A percentile compares a stretch with the other conserved stretches of the same genome.
Conservation (phyloP, 441 rosid species). For the Gossypium davidsonii region DNA sequence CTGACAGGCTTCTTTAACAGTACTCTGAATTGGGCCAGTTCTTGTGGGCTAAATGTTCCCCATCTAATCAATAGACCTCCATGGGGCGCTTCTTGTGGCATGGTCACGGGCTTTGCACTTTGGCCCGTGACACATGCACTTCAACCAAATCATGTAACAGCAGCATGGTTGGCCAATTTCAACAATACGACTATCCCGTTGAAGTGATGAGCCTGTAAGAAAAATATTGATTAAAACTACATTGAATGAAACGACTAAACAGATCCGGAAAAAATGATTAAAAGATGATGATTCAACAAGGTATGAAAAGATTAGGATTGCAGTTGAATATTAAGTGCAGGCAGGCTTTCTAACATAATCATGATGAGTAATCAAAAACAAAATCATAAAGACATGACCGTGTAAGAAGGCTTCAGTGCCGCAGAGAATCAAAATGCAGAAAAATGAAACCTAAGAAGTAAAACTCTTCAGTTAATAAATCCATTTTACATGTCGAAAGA, state of each 20-base stretch:
- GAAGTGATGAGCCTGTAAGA: too few species aligned
- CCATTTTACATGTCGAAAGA: background rate
- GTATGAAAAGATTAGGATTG: background rate
- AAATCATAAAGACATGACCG: background rate
- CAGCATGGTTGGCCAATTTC: too few species aligned
- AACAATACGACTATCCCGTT: too few species aligned
- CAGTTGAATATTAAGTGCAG: constrained; percentile 1
- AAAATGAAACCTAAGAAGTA: background rate
- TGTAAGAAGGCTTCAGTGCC: background rate
- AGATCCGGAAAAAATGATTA: background rate
- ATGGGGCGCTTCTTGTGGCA: too few species aligned
- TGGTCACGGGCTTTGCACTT: too few species aligned
- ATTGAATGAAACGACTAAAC: background rate
- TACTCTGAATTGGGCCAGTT: too few species aligned
- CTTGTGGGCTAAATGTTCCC: too few species aligned
- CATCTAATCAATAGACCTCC: too few species aligned
- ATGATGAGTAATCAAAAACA: background rate
- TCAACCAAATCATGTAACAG: too few species aligned
- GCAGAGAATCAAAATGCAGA: constrained; percentile 1
- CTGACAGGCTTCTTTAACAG: too few species aligned
- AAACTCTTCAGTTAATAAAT: background rate
- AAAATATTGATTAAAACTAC: too few species aligned
- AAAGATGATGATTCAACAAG: background rate
- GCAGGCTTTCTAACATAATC: background rate
- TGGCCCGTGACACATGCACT: too few species aligned